Evolutionary conservation across 2,329 filamentous ascomycete species (phyloP).

Genomic region (Meredithiella fracta): DNA sequence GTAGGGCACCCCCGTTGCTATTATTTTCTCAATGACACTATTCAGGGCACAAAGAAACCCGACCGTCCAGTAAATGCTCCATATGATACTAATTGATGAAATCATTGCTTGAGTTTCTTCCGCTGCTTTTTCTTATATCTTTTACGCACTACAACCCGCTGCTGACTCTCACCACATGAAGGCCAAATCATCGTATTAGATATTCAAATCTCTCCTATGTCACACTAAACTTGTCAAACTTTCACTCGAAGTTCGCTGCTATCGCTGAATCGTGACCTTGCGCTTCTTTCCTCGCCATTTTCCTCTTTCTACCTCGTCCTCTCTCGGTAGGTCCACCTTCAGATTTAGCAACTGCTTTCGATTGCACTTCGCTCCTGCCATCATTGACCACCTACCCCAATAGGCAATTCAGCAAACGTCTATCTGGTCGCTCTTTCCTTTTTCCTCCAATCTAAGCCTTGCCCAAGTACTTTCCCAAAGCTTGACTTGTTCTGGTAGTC

Average conservation of each 20-base stretch:
- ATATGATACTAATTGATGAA: background rate
- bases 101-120: background rate
- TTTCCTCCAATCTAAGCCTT: background rate
- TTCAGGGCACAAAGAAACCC: background rate
- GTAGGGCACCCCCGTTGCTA: background rate
- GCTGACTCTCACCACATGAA: too few relatives aligned
- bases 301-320: background rate
- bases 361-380: background rate
- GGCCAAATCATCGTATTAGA: too few relatives aligned
- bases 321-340: background rate
- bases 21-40: conserved; percentile 1
- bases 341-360: background rate
- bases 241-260: background rate
- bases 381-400: background rate
- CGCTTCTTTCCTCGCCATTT: background rate
- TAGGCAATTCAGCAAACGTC: background rate
- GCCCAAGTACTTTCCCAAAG: background rate
- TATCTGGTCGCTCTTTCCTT: background rate
- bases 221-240: background rate
- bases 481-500: background rate
- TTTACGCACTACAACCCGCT: too few relatives aligned
- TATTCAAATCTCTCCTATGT: too few relatives aligned
- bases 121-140: background rate
- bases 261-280: too few relatives aligned
- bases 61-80: background rate